These are phyloP conservation scores for Aspergillus amoenus DNA, from an alignment of 2,329 filamentous ascomycete genomes.

Conservation along the genomic window DNA sequence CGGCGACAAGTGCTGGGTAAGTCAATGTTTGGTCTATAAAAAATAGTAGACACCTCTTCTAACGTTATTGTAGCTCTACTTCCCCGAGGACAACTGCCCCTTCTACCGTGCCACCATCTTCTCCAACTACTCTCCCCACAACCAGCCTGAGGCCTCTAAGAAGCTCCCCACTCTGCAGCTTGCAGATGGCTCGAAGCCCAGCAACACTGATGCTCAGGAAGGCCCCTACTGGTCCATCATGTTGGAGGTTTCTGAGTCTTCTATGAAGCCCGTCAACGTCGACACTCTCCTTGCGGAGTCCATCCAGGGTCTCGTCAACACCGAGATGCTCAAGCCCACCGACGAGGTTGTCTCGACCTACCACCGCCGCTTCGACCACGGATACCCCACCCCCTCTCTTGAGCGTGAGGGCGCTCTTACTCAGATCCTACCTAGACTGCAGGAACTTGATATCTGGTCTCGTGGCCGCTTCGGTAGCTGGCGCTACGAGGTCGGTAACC, in stretches of 20 bases:
- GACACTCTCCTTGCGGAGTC: constrained; percentile 82
- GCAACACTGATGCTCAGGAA: constrained; percentile 69
- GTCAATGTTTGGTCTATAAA: constrained; percentile 24
- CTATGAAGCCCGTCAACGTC: constrained; percentile 89
- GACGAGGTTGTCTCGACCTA: constrained; percentile 98
- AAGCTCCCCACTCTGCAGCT: constrained; percentile 86
- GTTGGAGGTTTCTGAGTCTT: constrained; percentile 95
- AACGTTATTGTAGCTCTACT: constrained; percentile 69
- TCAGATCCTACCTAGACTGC: constrained; percentile 87
- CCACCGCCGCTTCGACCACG: constrained; percentile 96
- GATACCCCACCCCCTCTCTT: constrained; percentile 91
- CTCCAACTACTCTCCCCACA: constrained; percentile 99
- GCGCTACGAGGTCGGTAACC: constrained; percentile 96
- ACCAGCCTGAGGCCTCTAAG: constrained; percentile 79
- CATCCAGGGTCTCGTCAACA: constrained; percentile 97
- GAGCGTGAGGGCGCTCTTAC: constrained; percentile 95
- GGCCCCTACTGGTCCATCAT: constrained; percentile 99
- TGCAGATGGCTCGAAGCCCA: constrained; percentile 79
- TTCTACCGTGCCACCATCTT: constrained; percentile 99
- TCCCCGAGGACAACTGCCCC: constrained; percentile 97
- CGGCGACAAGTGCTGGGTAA: constrained; percentile 97
- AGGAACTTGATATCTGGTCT: constrained; percentile 88
- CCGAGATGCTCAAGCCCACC: constrained; percentile 84
- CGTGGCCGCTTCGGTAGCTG: constrained; percentile 97
- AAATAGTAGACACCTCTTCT: background rate